Evolutionary conservation across 2,329 filamentous ascomycete genomes (phyloP).

Genomic region (Trichoderma pleuroti): DNA sequence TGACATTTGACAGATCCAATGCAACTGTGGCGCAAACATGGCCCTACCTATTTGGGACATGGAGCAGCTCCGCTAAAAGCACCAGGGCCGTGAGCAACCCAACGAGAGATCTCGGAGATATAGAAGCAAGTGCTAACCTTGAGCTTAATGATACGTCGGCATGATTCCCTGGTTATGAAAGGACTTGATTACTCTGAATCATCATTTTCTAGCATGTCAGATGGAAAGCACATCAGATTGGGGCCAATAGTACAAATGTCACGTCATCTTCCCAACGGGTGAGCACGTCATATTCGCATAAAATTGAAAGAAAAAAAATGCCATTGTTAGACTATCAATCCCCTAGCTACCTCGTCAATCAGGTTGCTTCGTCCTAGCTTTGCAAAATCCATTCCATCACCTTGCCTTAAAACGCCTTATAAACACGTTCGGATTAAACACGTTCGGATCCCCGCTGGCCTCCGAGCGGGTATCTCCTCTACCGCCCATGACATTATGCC

Average conservation of each 20-base stretch:
- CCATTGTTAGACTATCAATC: background rate
- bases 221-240: background rate
- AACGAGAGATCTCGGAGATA: background rate
- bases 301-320: slow-evolving; percentile 7
- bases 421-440: slow-evolving; percentile 17
- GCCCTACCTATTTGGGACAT: background rate
- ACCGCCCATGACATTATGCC: slow-evolving; percentile 23
- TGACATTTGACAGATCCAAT: background rate
- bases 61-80: background rate
- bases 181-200: background rate
- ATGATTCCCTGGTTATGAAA: background rate
- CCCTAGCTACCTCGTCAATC: background rate
- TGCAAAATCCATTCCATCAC: slow-evolving; percentile 5
- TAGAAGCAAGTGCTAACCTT: background rate
- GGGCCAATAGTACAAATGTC: background rate
- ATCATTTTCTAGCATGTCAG: background rate
- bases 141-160: background rate
- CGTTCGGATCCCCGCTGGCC: slow-evolving; percentile 18
- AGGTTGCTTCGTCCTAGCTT: background rate
- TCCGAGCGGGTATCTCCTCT: slow-evolving; percentile 17
- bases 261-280: background rate
- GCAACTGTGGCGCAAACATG: background rate
- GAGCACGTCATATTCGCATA: slow-evolving; percentile 14
- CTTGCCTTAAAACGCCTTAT: slow-evolving; percentile 8
- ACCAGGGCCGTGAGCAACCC: background rate